A percentile compares a stretch with the other conserved stretches of the same genome.
These are phyloP conservation scores for Tetrapyrgos nigripes DNA, from an alignment of 1,284 basidiomycete species.

Conservation along the genomic window DNA sequence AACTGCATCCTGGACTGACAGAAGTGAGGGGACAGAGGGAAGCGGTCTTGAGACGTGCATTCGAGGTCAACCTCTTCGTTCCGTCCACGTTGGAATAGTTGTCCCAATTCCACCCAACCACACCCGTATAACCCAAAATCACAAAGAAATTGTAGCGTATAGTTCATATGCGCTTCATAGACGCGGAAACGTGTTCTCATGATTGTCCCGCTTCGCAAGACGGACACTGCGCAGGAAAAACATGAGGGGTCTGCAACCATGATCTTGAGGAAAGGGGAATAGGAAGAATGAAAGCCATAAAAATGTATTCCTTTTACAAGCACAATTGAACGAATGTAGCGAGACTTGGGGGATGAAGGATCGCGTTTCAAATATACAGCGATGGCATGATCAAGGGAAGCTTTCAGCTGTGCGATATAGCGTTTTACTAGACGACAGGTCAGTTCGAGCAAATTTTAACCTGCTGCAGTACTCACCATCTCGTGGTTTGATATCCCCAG, in stretches of 20 bases:
- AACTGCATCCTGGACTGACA: constrained; percentile 78
- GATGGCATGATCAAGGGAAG: constrained; percentile 82
- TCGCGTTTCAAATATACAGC: constrained; percentile 74
- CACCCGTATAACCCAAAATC: constrained; percentile 97
- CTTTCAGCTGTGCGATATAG: constrained; percentile 71
- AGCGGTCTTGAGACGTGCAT: constrained; percentile 28
- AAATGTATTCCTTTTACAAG: constrained; percentile 96
- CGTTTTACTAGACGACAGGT: constrained; percentile 57
- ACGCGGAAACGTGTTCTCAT: constrained; percentile 80
- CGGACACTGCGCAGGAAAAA: constrained; percentile 72
- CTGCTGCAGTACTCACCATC: constrained; percentile 37
- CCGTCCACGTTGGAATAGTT: constrained; percentile 61
- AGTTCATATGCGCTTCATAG: constrained; percentile 93
- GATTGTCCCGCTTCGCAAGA: constrained; percentile 82
- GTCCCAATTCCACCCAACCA: constrained; percentile 80
- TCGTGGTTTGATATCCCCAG: constrained; percentile 55
- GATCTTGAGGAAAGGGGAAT: constrained; percentile 92
- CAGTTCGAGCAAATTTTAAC: not conserved
- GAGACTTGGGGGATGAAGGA: constrained; percentile 58
- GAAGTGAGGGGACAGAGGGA: constrained; percentile 58
- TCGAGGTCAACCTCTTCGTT: constrained; percentile 37
- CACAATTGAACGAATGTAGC: constrained; percentile 74
- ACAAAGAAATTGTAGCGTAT: constrained; percentile 91
- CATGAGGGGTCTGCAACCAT: constrained; percentile 76
- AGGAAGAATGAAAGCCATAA: constrained; percentile 92